Percentiles rank a stretch among this genome's conserved stretches.
These are phyloP conservation scores for Zymoseptoria crescenta DNA, from an alignment of 2,329 filamentous ascomycete species.

Conservation along the genomic window DNA sequence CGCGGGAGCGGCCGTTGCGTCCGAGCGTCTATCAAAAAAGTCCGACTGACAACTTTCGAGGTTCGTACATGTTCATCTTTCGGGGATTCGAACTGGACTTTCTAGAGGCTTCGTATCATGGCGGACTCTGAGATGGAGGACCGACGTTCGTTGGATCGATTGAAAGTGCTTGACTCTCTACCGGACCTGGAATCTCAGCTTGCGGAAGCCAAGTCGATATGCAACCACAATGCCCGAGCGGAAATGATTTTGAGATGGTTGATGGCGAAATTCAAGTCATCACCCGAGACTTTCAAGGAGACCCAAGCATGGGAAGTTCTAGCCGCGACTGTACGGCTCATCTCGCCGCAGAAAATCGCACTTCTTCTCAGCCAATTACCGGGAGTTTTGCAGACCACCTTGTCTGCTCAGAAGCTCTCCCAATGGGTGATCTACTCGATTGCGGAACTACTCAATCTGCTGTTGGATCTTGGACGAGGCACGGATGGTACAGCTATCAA, in stretches of 20 bases:
- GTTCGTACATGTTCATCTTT: not conserved
- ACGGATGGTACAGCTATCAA: slow-evolving; percentile 16
- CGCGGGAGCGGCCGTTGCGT: not conserved
- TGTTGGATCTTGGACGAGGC: slow-evolving; percentile 14
- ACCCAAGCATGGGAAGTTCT: slow-evolving; percentile 52
- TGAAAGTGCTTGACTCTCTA: slow-evolving; percentile 31
- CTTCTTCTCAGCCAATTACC: slow-evolving; percentile 64
- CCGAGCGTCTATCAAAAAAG: not conserved
- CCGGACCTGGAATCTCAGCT: slow-evolving; percentile 21
- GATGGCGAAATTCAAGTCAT: slow-evolving; percentile 49
- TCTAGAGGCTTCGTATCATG: slow-evolving; percentile 7
- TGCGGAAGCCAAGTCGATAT: slow-evolving; percentile 22
- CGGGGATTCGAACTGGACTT: not conserved
- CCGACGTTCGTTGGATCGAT: slow-evolving; percentile 33
- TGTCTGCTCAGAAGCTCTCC: slow-evolving; percentile 2
- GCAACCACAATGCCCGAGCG: slow-evolving; percentile 25
- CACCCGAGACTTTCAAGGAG: slow-evolving; percentile 36
- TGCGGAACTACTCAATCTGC: slow-evolving; percentile 6
- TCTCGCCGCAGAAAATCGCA: slow-evolving; percentile 62
- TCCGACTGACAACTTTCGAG: not conserved
- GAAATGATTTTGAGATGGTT: slow-evolving; percentile 63
- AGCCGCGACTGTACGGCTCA: slow-evolving; percentile 51
- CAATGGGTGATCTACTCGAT: slow-evolving; percentile 7
- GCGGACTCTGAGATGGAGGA: slow-evolving; percentile 4
- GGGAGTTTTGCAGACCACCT: slow-evolving; percentile 55